phyloP scores from a whole-genome alignment of 495 filamentous ascomycete genomes.

The Lasiosphaeria miniovina region DNA sequence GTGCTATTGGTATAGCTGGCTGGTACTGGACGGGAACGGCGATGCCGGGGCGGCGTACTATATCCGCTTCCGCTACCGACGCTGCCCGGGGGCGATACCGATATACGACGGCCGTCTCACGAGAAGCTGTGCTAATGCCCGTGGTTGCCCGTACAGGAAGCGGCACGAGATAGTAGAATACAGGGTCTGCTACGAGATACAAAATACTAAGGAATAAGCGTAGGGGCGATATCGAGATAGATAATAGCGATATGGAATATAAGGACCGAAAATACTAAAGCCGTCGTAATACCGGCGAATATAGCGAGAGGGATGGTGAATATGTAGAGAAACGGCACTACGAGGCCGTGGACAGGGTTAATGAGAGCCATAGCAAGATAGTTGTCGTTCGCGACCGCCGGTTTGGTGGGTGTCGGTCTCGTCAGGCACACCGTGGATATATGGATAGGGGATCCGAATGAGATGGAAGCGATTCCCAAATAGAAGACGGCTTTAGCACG shows the following conservation, averaged over 20 bases:
- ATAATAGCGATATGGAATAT: constrained; percentile 62
- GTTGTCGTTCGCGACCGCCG: background rate
- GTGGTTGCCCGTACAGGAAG: background rate
- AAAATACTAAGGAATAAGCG: constrained; percentile 57
- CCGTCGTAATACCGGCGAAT: constrained; percentile 67
- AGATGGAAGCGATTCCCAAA: too few species aligned
- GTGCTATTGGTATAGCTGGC: too few species aligned
- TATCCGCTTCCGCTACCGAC: constrained; percentile 11
- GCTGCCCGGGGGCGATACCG: constrained; percentile 4
- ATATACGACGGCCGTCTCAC: constrained; percentile 4
- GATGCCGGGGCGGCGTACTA: constrained; percentile 17
- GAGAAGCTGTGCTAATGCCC: constrained; percentile 1
- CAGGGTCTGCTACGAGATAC: constrained; percentile 28
- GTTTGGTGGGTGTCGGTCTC: background rate
- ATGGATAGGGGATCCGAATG: background rate
- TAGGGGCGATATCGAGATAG: constrained; percentile 65
- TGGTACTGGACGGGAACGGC: constrained; percentile 6
- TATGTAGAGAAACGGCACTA: constrained; percentile 61
- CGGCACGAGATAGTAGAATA: background rate
- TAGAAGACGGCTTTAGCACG: too few species aligned
- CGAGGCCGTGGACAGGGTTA: constrained; percentile 50
- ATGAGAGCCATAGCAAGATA: constrained; percentile 39
- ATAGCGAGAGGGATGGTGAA: constrained; percentile 66
- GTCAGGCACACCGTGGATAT: background rate
- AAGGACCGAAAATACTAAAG: constrained; percentile 62